phyloP scores from a whole-genome alignment of 192 early-diverging fungal species.

The Gigaspora rosea region DNA sequence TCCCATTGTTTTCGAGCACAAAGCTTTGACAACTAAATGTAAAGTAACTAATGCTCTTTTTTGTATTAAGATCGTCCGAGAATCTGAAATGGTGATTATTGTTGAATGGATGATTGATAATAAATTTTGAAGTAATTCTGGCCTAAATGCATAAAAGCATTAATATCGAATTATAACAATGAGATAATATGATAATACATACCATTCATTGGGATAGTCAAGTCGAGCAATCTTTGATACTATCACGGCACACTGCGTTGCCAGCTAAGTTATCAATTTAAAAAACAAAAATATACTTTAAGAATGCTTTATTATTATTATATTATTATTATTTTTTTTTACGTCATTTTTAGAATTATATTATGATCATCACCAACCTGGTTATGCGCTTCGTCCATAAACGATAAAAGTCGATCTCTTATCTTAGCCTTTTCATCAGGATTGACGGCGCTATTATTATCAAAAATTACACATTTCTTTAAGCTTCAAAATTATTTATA shows the following conservation, averaged over 20 bases:
- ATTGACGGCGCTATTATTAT: conserved; percentile 55
- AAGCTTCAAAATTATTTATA: no score
- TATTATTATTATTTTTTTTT: no score
- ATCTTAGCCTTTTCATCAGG: conserved; percentile 74
- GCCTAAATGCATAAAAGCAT: conserved; percentile 44
- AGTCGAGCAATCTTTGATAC: conserved; percentile 81
- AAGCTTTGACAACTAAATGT: conserved; percentile 72
- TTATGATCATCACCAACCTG: conserved; percentile 43
- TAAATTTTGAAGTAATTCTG: conserved; percentile 58
- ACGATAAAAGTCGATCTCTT: conserved; percentile 59
- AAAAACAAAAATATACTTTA: neutral
- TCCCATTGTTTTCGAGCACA: conserved; percentile 71
- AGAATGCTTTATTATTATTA: neutral
- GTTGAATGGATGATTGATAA: conserved; percentile 59
- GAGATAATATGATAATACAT: conserved; percentile 36
- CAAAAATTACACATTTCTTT: neutral
- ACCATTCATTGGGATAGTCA: conserved; percentile 90
- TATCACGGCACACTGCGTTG: conserved; percentile 74
- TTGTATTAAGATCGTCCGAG: conserved; percentile 54
- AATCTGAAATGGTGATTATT: conserved; percentile 36
- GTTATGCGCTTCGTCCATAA: conserved; percentile 70
- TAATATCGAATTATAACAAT: neutral
- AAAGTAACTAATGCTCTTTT: conserved; percentile 73
- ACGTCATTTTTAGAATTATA: neutral
- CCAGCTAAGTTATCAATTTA: conserved; percentile 50